phyloP scores from a whole-genome alignment of 2,329 filamentous ascomycete genomes.

The Hawksworthiomyces lignivorus region DNA sequence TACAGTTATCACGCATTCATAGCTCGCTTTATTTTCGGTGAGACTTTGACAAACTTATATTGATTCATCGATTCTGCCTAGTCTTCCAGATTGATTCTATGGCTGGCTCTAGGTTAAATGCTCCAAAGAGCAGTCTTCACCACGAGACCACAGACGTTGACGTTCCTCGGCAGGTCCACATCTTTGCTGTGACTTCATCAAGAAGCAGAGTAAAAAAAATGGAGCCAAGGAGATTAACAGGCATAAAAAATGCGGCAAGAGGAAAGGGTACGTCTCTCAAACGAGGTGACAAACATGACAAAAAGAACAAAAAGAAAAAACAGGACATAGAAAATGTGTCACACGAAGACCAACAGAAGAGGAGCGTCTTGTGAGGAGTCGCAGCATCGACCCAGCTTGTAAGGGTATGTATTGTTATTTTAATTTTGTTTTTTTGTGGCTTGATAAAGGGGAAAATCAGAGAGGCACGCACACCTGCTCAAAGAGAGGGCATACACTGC shows the following conservation, averaged over 20 bases:
- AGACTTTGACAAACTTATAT: too few species aligned
- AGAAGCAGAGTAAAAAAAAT: background rate
- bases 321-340: background rate
- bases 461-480: too few species aligned
- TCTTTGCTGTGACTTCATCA: background rate
- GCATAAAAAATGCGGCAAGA: background rate
- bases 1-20: too few species aligned
- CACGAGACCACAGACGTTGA: slow-evolving; percentile 7
- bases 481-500: too few species aligned
- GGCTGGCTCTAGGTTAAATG: too few species aligned
- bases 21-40: too few species aligned
- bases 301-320: background rate
- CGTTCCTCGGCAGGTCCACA: slow-evolving; percentile 11
- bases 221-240: slow-evolving; percentile 11
- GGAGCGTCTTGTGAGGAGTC: slow-evolving; percentile 30
- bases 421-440: background rate
- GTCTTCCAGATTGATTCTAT: slow-evolving; percentile 13
- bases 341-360: slow-evolving; percentile 1
- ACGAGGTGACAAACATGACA: background rate
- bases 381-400: slow-evolving; percentile 45
- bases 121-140: too few species aligned
- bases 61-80: too few species aligned
- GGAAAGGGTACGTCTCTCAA: background rate
- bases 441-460: background rate
- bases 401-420: background rate